phyloP scores from a whole-genome alignment of 2,329 filamentous ascomycete genomes.

The Colletotrichum musae region DNA sequence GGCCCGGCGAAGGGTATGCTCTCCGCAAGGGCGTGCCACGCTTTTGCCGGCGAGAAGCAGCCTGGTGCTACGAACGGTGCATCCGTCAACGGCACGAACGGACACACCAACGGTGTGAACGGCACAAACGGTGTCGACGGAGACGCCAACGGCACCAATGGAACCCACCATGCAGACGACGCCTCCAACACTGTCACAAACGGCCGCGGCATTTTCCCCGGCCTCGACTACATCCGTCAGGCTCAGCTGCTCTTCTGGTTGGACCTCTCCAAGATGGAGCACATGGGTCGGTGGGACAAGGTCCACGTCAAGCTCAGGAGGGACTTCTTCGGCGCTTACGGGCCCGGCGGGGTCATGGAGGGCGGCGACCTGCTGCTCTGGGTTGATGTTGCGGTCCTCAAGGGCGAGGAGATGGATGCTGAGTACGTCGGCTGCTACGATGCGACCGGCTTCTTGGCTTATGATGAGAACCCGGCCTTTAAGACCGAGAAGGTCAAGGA shows the following conservation, averaged over 20 bases:
- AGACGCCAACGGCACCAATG: constrained; percentile 20
- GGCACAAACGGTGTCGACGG: constrained; percentile 23
- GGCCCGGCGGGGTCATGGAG: constrained; percentile 35
- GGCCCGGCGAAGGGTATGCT: constrained; percentile 31
- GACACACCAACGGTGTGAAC: constrained; percentile 18
- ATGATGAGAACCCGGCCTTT: constrained; percentile 28
- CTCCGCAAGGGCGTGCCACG: constrained; percentile 28
- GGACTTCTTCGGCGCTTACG: constrained; percentile 34
- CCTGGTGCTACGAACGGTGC: constrained; percentile 31
- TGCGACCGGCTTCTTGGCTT: constrained; percentile 33
- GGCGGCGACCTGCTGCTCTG: constrained; percentile 35
- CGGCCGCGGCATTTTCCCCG: constrained; percentile 30
- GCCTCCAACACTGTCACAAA: constrained; percentile 2
- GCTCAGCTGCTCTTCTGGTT: constrained; percentile 35
- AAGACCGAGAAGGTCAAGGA: constrained; percentile 17
- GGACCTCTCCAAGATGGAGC: constrained; percentile 38
- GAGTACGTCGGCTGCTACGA: constrained; percentile 39
- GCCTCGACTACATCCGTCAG: constrained; percentile 37
- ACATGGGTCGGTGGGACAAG: constrained; percentile 34
- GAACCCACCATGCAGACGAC: not conserved
- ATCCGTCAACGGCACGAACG: constrained; percentile 16
- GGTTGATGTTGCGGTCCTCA: constrained; percentile 34
- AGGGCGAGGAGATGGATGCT: constrained; percentile 37
- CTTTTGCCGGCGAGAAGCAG: constrained; percentile 35
- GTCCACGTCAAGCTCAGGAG: constrained; percentile 36